Base-by-base conservation (phyloP, 176 grass and related monocot genomes). In the Thinopyrum elongatum region DNA sequence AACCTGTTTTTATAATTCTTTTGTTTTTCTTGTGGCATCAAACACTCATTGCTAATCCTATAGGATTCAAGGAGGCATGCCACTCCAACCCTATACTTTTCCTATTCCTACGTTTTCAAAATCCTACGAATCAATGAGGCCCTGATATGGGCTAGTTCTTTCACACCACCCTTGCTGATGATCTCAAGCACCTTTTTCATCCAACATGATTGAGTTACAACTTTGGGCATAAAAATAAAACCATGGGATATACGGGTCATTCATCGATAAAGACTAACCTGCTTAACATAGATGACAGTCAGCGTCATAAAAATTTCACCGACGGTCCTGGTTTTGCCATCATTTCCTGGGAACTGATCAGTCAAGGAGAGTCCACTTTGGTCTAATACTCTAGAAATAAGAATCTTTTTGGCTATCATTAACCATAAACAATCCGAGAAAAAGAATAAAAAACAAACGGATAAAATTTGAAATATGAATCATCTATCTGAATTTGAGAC, bases 241-340 rank as follows among this genome's bases (percentile, higher is more conserved):
- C 25, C 41, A 25, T 30, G 25, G 10, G 25, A 83, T 25, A 51
- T 29, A 82, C 8, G 30, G 5, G 63, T 51, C 8, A 68, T 30
- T 49, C 33, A 59, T 60, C 13, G 74, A 29, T 0, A 80, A 70
- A 70, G 69, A 23, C 81, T 53, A 91, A 98, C 96, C 88, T 98
- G 90, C 70, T 95, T 94, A 72, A 98, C 96, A 76, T 98, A 98
- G 71, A 95, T 95, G 41, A 88, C 70, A 79, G 93, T 98, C 16
- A 93, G 96, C 58, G 90, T 83, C 96, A 95, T 98, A 75, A 98
- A 73, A 89, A 92, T 88, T 92, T 95, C 92, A 82, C 96, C 93
- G 61, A 98, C 63, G 79, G 92, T 94, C 34, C 76, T 82, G 53
- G 74, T 63, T 66, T 81, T 62, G 11, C 79, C 81, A 80, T 88